Base-by-base conservation (phyloP, 148 eudicot species). In the Vaccinium vitisidaea region DNA sequence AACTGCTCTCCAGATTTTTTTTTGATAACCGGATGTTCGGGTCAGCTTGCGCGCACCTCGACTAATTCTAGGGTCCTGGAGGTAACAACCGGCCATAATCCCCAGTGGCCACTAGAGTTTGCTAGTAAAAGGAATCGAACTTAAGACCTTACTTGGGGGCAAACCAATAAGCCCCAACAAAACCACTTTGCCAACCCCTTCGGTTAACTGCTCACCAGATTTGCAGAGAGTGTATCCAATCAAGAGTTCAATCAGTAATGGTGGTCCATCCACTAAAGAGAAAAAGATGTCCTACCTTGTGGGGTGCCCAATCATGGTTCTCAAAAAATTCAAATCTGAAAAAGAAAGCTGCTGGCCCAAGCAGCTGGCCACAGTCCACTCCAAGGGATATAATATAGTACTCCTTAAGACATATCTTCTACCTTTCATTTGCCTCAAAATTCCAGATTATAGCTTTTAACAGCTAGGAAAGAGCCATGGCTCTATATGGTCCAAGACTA, bases 381-480 rank as follows among this genome's bases (percentile, higher is more conserved):
- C 71, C 71, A 23, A 23, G 30, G 13, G 25, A 65, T 63, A 0
- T 30, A 30, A 1, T 30, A 30, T 52, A 1, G 54, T 63, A 63
- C 1, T 63, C 30, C 8, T n/a, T 23, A 63, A 63, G 13, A 23
- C 27, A 63, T 63, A 23, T 23, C 12, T 67, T 11, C 32, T 10
- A 10, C 32, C 36, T 67, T 25, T 11, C 32, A 5, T 25, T 67
- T 67, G 71, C 15, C 73, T 67, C 32, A 67, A 67, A 67, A 43
- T 43, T 43, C 32, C 73, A 25, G 73, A 25, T 67, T 67, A 92
- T 91, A 94, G 91, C 94, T 85, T 97, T 94, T 85, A 43, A 86
- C 87, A 85, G 89, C 97, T 73, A 30, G 55, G 32, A 15, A 1
- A 48, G 32, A 50, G 49, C 80, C 58, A 48, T 36, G 46, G 25